Conservation (phyloP, 495 filamentous ascomycete species). For the Aspergillus hancockii region DNA sequence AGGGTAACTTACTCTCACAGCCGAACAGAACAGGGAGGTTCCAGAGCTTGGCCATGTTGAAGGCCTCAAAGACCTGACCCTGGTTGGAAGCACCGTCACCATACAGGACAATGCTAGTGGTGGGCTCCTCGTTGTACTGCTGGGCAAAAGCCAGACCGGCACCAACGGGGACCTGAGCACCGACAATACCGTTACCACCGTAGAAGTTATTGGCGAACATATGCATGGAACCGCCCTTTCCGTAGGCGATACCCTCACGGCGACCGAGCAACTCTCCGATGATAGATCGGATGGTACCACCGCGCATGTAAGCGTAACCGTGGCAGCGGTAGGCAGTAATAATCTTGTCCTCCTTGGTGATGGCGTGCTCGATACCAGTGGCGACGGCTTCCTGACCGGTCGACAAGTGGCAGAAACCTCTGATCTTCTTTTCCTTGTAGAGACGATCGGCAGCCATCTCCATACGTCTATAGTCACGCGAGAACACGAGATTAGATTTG, state of each 20-base stretch:
- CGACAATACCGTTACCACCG: conserved; percentile 98
- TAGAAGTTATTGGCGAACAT: conserved; percentile 99
- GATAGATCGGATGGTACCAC: conserved; percentile 86
- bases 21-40: conserved; percentile 92
- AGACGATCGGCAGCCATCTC: conserved; percentile 97
- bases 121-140: conserved; percentile 83
- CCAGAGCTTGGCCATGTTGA: conserved; percentile 99
- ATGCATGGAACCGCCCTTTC: conserved; percentile 99
- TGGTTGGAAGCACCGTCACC: conserved; percentile 98
- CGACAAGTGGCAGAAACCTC: conserved; percentile 98
- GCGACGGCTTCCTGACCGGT: conserved; percentile 98
- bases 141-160: conserved; percentile 96
- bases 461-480: conserved; percentile 71
- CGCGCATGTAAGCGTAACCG: conserved; percentile 96
- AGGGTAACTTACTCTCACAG: conserved; percentile 83
- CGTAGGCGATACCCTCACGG: conserved; percentile 94
- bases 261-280: conserved; percentile 96
- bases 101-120: conserved; percentile 86
- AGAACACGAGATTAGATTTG: conserved; percentile 7
- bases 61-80: conserved; percentile 98
- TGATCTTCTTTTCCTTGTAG: conserved; percentile 99
- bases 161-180: conserved; percentile 96
- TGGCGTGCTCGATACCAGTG: conserved; percentile 93
- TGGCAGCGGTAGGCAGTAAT: conserved; percentile 99
- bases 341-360: conserved; percentile 85